Base-by-base conservation (phyloP, 495 filamentous ascomycete species). In the Wilcoxina mikolae region DNA sequence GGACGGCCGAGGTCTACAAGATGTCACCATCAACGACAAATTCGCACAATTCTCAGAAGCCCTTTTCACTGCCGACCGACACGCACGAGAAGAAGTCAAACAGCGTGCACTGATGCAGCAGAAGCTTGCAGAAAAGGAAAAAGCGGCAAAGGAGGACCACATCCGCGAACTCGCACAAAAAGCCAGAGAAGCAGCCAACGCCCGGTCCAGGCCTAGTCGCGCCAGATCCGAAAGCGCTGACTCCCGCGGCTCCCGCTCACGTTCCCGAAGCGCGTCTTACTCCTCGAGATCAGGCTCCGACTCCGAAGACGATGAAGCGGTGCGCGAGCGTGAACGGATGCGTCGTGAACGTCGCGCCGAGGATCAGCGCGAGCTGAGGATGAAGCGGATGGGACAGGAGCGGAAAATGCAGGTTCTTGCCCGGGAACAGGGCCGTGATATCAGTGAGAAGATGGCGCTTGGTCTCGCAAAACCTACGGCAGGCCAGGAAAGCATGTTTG, bases 1-100 rank as follows among this genome's bases (percentile, higher is more conserved):
- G 1, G 89, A 95, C 70, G 91, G 91, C 1, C 78, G 93, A 62
- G 86, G 86, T 5, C 70, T 96, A 60, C 85, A 94, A 67, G 91
- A 99, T 69, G 84, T 95, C 29, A 82, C 87, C 22, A 96, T 99
- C 66, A 99, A 96, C 69, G 91, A 99, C 72, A 99, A 96, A 64
- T 96, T 96, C 64, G 89, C 91, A 18, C 85, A 91, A 67, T 94
- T 99, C 68, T 82, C 87, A 0, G 91, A 99, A 71, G 87, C 89
- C 0, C 71, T 99, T 24, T 87, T 89, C 65, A 91, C 88, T 53
- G 91, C 91, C 23, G 91, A 99, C 67, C 73, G 91, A 27, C 93
- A 96, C 67, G 90, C 93, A 5, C 75, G 91, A 59, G 91, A 96
- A 65, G 91, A 99, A 69, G 91, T 99, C 48, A 80, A 86, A 58